Evolutionary conservation across 441 rosid genomes (phyloP).

Genomic region (Jatropha multifida): DNA sequence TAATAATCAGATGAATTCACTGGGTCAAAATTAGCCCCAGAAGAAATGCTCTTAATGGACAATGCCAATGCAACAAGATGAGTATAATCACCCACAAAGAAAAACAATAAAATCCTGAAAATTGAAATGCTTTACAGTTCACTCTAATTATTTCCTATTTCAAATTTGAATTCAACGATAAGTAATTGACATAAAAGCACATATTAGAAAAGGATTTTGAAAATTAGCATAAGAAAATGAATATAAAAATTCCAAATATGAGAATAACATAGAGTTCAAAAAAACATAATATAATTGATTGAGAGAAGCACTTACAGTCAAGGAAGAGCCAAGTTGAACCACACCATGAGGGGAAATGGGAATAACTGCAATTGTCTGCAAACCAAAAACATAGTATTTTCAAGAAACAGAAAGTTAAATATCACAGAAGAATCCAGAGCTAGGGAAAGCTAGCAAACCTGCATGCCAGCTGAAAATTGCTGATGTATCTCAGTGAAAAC

Average conservation of each 20-base stretch:
- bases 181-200: neutral
- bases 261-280: neutral
- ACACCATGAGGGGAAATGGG: slow-evolving; percentile 86
- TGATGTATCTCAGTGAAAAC: slow-evolving; percentile 69
- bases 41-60: neutral
- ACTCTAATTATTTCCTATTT: neutral
- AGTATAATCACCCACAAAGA: neutral
- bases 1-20: neutral
- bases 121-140: neutral
- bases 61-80: neutral
- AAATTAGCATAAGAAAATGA: neutral
- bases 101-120: neutral
- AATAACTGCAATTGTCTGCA: slow-evolving; percentile 84
- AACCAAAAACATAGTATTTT: slow-evolving; percentile 17
- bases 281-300: neutral
- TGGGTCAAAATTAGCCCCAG: neutral
- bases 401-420: slow-evolving; percentile 14
- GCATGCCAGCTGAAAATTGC: slow-evolving; percentile 87
- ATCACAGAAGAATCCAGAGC: slow-evolving; percentile 5
- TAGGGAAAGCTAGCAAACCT: slow-evolving; percentile 49
- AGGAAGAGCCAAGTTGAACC: slow-evolving; percentile 82
- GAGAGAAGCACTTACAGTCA: slow-evolving; percentile 50
- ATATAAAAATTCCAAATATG: neutral
- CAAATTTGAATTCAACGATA: neutral
- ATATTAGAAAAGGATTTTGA: neutral